These are phyloP conservation scores for Taphrina communis DNA, from an alignment of 1,139 yeast genomes.

Conservation along the genomic window DNA sequence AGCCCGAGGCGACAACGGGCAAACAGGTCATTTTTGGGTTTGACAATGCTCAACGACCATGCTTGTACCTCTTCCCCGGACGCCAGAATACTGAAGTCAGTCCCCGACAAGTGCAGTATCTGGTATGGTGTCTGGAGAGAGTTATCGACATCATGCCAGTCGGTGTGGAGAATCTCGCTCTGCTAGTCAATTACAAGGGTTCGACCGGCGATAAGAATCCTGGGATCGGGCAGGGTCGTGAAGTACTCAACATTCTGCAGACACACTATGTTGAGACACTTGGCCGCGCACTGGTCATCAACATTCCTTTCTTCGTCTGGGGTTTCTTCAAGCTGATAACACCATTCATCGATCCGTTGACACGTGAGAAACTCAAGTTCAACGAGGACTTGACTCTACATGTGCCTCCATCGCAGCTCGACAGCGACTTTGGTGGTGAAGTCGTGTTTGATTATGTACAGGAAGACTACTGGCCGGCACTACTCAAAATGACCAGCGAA, in stretches of 20 bases:
- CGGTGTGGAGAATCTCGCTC: conserved; percentile 90
- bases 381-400: conserved; percentile 85
- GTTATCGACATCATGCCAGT: conserved; percentile 93
- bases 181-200: conserved; percentile 85
- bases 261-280: conserved; percentile 95
- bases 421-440: conserved; percentile 79
- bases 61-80: conserved; percentile 86
- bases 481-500: conserved; percentile 63
- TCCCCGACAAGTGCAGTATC: conserved; percentile 85
- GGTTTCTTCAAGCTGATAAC: conserved; percentile 85
- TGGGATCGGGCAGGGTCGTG: conserved; percentile 77
- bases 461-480: conserved; percentile 76
- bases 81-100: conserved; percentile 90
- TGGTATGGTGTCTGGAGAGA: conserved; percentile 88
- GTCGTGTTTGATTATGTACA: conserved; percentile 84
- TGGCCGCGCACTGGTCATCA: conserved; percentile 87
- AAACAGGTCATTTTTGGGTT: conserved; percentile 87
- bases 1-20: conserved; percentile 67
- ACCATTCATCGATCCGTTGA: conserved; percentile 93
- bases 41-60: conserved; percentile 87
- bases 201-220: conserved; percentile 74
- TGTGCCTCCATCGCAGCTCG: conserved; percentile 81
- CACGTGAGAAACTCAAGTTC: conserved; percentile 87
- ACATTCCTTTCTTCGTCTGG: conserved; percentile 92
- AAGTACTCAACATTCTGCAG: conserved; percentile 83